Evolutionary conservation across 2,329 filamentous ascomycete genomes (phyloP).

Genomic region (Colletotrichum godetiae): DNA sequence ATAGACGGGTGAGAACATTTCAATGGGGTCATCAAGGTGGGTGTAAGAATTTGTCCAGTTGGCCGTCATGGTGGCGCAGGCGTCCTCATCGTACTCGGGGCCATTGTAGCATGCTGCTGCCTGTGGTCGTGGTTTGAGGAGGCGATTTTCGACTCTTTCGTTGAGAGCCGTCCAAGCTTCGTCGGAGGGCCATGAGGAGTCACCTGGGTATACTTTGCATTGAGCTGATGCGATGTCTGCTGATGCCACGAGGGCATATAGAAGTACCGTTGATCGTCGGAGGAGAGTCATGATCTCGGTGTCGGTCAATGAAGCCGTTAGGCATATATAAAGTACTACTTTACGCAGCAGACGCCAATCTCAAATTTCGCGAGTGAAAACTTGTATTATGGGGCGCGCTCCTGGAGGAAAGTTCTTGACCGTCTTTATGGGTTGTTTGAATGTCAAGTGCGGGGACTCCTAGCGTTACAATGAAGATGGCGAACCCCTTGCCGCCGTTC

Average conservation of each 20-base stretch:
- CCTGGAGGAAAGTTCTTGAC: too few species aligned
- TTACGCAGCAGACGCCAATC: not conserved
- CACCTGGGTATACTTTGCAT: slow-evolving; percentile 17
- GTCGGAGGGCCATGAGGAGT: slow-evolving; percentile 6
- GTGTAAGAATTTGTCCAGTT: slow-evolving; percentile 18
- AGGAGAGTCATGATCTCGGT: not conserved
- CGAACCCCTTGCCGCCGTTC: not conserved
- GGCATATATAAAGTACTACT: not conserved
- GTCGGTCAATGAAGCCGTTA: not conserved
- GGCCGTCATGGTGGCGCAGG: slow-evolving; percentile 10
- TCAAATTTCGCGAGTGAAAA: too few species aligned
- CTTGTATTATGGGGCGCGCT: too few species aligned
- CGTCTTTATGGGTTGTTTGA: not conserved
- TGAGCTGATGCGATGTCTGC: not conserved
- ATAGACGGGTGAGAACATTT: slow-evolving; percentile 22
- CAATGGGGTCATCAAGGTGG: slow-evolving; percentile 20
- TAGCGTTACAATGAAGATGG: not conserved
- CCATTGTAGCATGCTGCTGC: slow-evolving; percentile 23
- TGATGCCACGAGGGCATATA: not conserved
- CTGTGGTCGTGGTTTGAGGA: slow-evolving; percentile 16
- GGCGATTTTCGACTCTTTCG: not conserved
- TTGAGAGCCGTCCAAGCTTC: slow-evolving; percentile 5
- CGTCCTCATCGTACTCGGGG: not conserved
- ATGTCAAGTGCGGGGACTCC: not conserved
- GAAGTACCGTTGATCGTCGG: not conserved